phyloP scores from a whole-genome alignment of 2,329 filamentous ascomycete species.

The Xylaria sp. region DNA sequence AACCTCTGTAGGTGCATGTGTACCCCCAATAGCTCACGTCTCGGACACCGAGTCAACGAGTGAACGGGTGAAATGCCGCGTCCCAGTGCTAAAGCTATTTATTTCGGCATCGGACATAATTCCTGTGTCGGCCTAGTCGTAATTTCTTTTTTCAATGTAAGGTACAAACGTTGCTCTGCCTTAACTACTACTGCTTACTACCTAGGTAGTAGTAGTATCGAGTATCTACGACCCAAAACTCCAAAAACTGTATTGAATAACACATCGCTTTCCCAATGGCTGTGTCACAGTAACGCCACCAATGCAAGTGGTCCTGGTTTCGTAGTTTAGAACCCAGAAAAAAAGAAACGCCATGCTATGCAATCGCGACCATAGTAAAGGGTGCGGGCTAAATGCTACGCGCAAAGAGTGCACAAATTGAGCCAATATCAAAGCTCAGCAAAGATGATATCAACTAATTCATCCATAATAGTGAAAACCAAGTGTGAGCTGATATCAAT shows the following conservation, averaged over 20 bases:
- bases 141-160: conserved; percentile 23
- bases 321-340: conserved; percentile 13
- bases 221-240: conserved; percentile 4
- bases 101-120: background rate
- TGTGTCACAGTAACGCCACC: conserved; percentile 33
- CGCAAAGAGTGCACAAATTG: conserved; percentile 9
- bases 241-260: conserved; percentile 10
- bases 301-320: conserved; percentile 28
- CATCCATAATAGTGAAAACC: conserved; percentile 77
- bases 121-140: conserved; percentile 3
- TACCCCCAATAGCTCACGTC: background rate
- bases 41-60: conserved; percentile 21
- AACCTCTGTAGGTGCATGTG: background rate
- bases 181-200: background rate
- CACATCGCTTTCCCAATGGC: conserved; percentile 23
- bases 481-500: conserved; percentile 69
- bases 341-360: conserved; percentile 38
- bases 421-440: conserved; percentile 51
- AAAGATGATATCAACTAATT: conserved; percentile 74
- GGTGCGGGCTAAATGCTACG: conserved; percentile 8
- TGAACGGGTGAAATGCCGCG: background rate
- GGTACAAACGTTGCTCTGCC: background rate
- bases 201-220: background rate
- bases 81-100: background rate
- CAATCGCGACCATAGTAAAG: conserved; percentile 29